A percentile compares a stretch with the other conserved stretches of the same genome.
Conservation (phyloP, 1,139 yeast species). For the Debaryomyces sp. region DNA sequence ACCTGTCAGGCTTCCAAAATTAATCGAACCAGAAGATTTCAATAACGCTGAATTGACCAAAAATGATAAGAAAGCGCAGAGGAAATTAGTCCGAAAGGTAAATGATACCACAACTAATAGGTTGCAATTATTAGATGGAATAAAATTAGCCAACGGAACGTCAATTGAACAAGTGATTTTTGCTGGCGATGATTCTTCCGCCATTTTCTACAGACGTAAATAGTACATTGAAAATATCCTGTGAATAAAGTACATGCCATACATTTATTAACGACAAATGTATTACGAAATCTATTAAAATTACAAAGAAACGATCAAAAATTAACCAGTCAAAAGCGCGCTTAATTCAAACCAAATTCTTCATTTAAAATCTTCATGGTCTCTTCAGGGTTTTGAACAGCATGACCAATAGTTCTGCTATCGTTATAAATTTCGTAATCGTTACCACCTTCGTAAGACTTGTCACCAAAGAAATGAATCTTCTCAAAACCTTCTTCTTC, state of each 20-base stretch:
- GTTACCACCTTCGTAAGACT: conserved; percentile 96
- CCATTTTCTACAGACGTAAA: conserved; percentile 55
- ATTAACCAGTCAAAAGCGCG: neutral
- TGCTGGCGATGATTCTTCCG: conserved; percentile 67
- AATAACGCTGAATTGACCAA: conserved; percentile 10
- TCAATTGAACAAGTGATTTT: conserved; percentile 56
- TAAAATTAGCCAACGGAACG: conserved; percentile 22
- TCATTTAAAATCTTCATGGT: conserved; percentile 85
- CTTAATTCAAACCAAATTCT: conserved; percentile 53
- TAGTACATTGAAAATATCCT: conserved; percentile 6
- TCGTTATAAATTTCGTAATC: conserved; percentile 96
- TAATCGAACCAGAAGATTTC: conserved; percentile 57
- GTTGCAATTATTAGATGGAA: conserved; percentile 43
- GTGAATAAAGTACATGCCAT: neutral
- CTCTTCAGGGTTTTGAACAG: conserved; percentile 87
- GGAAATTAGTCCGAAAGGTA: conserved; percentile 28
- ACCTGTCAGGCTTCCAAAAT: conserved; percentile 57
- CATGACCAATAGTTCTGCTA: conserved; percentile 91
- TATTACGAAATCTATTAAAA: neutral
- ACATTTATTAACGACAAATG: neutral
- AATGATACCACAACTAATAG: conserved; percentile 45
- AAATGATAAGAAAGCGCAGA: conserved; percentile 16
- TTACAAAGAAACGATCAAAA: neutral
- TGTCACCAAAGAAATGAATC: conserved; percentile 98
- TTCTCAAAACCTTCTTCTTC: conserved; percentile 78